Conservation (phyloP, 768 basidiomycete genomes). For the Scleroderma citrinum region DNA sequence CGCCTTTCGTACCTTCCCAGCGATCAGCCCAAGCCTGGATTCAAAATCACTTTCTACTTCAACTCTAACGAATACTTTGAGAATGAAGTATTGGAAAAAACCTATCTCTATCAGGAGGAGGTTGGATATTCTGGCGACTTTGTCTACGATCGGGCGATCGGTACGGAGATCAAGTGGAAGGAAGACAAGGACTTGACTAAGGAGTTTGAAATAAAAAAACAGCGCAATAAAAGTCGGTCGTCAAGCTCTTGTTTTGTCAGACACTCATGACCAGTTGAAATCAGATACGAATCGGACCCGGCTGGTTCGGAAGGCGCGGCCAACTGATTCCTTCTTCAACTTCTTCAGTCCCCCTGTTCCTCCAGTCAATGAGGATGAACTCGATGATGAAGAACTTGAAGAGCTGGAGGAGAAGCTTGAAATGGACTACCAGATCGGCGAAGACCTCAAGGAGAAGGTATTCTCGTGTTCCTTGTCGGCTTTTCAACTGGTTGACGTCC, state of each 20-base stretch:
- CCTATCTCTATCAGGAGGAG: slow-evolving; percentile 88
- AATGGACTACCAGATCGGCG: slow-evolving; percentile 96
- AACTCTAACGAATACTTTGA: slow-evolving; percentile 81
- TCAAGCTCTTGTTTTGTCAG: neutral
- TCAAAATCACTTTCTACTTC: slow-evolving; percentile 85
- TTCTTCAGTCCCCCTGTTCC: slow-evolving; percentile 86
- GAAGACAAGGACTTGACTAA: slow-evolving; percentile 97
- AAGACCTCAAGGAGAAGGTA: slow-evolving; percentile 96
- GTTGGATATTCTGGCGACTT: slow-evolving; percentile 97
- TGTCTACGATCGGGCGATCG: slow-evolving; percentile 90
- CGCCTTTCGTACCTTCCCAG: slow-evolving; percentile 68
- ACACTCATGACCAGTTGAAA: slow-evolving; percentile 2
- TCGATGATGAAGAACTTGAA: slow-evolving; percentile 81
- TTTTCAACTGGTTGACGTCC: neutral
- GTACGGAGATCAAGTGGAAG: slow-evolving; percentile 93
- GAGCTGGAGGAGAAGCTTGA: slow-evolving; percentile 92
- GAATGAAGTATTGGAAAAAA: slow-evolving; percentile 81
- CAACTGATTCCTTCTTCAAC: slow-evolving; percentile 97
- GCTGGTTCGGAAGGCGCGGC: slow-evolving; percentile 78
- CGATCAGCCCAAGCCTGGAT: slow-evolving; percentile 74
- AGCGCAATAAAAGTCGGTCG: slow-evolving; percentile 90
- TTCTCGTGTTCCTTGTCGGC: slow-evolving; percentile 3
- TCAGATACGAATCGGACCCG: slow-evolving; percentile 81
- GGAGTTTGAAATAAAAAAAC: slow-evolving; percentile 98
- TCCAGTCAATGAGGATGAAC: slow-evolving; percentile 63